Percentiles rank a stretch among this genome's conserved stretches.
Evolutionary conservation across 306 rosid species (phyloP).

Genomic region (Prunus campanulata): DNA sequence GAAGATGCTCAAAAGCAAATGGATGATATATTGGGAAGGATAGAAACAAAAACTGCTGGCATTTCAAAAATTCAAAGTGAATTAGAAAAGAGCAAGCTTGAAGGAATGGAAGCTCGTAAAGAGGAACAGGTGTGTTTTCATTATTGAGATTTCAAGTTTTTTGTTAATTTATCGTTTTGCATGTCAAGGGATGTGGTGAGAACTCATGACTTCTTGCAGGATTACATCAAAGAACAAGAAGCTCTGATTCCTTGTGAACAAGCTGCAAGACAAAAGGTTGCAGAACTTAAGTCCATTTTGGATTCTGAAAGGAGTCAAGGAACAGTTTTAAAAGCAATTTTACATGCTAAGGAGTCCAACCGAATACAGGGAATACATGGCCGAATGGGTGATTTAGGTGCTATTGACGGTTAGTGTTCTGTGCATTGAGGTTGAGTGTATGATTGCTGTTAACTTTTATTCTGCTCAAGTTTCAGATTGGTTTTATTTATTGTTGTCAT

Average conservation of each 20-base stretch:
- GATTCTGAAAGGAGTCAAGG: conserved; percentile 97
- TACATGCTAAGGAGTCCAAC: conserved; percentile 73
- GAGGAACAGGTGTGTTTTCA: conserved; percentile 65
- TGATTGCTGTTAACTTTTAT: neutral
- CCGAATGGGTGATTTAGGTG: conserved; percentile 97
- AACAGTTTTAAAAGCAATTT: conserved; percentile 73
- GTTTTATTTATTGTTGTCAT: neutral
- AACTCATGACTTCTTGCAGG: conserved; percentile 42
- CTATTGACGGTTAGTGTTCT: conserved; percentile 73
- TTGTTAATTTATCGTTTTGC: conserved; percentile 3
- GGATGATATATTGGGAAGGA: conserved; percentile 53
- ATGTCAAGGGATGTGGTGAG: conserved; percentile 19
- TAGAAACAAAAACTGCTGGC: conserved; percentile 47
- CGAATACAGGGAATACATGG: conserved; percentile 90
- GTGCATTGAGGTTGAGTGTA: neutral
- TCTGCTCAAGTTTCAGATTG: neutral
- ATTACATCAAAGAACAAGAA: conserved; percentile 71
- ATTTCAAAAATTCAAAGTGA: conserved; percentile 52
- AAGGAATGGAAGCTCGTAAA: conserved; percentile 61
- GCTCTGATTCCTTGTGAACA: conserved; percentile 81
- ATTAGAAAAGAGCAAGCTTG: conserved; percentile 59
- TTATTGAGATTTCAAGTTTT: neutral
- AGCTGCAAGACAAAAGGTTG: conserved; percentile 91
- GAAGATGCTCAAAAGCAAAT: conserved; percentile 70
- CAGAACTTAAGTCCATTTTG: conserved; percentile 78